phyloP scores from a whole-genome alignment of 2,329 filamentous ascomycete species.

The Fusarium tupiense region DNA sequence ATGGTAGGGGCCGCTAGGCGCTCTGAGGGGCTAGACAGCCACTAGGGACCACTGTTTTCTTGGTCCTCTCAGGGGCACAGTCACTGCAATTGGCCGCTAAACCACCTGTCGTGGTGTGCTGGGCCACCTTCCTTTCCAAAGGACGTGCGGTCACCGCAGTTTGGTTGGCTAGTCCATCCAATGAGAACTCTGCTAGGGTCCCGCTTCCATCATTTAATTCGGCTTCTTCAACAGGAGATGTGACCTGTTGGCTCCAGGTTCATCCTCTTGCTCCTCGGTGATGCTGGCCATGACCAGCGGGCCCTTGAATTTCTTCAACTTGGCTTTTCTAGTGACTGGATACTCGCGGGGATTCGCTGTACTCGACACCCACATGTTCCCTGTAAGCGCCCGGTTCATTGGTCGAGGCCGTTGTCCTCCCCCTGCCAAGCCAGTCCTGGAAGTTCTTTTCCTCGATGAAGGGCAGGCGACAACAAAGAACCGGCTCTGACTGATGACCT shows the following conservation, averaged over 20 bases:
- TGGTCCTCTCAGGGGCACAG: conserved; percentile 35
- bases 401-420: conserved; percentile 26
- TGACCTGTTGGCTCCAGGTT: conserved; percentile 25
- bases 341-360: conserved; percentile 28
- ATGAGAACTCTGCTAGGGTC: neutral
- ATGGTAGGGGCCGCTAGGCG: conserved; percentile 28
- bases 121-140: conserved; percentile 18
- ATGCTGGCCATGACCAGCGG: neutral
- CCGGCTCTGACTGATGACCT: neutral
- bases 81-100: conserved; percentile 39
- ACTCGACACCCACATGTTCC: conserved; percentile 8
- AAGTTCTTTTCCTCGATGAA: conserved; percentile 14
- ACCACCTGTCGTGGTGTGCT: conserved; percentile 19
- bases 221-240: conserved; percentile 24
- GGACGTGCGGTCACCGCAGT: conserved; percentile 32
- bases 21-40: conserved; percentile 26
- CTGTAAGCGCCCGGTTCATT: conserved; percentile 36
- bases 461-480: conserved; percentile 14
- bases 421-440: conserved; percentile 39
- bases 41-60: conserved; percentile 31
- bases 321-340: conserved; percentile 20
- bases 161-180: conserved; percentile 16
- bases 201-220: conserved; percentile 25
- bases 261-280: neutral
- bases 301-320: conserved; percentile 18